Conservation (phyloP, 2,329 filamentous ascomycete species). For the Ophiostoma angusticollis region DNA sequence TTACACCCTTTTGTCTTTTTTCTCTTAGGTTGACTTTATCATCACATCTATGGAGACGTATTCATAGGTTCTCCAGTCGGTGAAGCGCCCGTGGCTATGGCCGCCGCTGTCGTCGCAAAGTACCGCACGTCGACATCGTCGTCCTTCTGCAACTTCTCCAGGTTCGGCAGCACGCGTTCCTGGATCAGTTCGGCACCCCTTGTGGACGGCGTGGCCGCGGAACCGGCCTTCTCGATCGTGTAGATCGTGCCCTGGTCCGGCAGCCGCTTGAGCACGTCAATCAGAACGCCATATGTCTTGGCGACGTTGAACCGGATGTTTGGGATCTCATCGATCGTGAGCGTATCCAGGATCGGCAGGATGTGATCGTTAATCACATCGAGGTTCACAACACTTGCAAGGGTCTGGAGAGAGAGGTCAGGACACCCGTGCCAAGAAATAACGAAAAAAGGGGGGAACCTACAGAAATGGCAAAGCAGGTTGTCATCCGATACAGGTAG, state of each 20-base stretch:
- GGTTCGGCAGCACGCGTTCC: conserved; percentile 72
- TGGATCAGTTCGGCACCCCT: conserved; percentile 70
- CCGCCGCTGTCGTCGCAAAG: conserved; percentile 84
- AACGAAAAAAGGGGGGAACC: conserved; percentile 26
- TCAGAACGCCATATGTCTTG: conserved; percentile 86
- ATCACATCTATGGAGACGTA: conserved; percentile 45
- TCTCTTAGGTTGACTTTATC: not conserved
- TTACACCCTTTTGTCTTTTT: conserved; percentile 10
- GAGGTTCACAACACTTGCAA: conserved; percentile 83
- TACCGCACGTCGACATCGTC: conserved; percentile 97
- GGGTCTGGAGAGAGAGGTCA: conserved; percentile 49
- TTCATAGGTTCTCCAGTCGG: conserved; percentile 48
- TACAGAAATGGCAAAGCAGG: conserved; percentile 98
- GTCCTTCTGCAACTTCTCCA: conserved; percentile 93
- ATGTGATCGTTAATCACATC: conserved; percentile 89
- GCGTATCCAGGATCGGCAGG: conserved; percentile 88
- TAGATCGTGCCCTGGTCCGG: conserved; percentile 80
- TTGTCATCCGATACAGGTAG: conserved; percentile 99
- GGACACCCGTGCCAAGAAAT: not conserved
- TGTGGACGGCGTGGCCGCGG: conserved; percentile 49
- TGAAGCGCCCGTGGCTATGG: conserved; percentile 35
- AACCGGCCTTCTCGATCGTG: conserved; percentile 68
- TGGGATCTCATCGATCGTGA: conserved; percentile 87
- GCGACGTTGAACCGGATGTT: conserved; percentile 99
- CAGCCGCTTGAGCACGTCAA: conserved; percentile 81